Evolutionary conservation across 2,329 filamentous ascomycete species (phyloP).

Genomic region (Cladophialophora psammophila): DNA sequence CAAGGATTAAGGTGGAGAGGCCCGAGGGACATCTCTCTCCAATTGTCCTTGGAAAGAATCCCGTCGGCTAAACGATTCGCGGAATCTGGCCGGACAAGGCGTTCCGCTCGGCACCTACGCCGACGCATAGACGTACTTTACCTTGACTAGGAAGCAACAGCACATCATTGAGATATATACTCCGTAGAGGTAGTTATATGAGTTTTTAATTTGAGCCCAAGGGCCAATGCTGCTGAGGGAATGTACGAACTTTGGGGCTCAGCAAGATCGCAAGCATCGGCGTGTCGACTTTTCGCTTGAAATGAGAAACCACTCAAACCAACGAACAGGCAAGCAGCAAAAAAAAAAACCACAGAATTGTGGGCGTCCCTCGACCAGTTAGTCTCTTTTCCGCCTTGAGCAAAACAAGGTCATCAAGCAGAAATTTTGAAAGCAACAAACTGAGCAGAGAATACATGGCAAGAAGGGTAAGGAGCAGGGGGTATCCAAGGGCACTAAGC

Average conservation of each 20-base stretch:
- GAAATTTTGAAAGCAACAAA: slow-evolving; percentile 4
- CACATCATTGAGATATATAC: not conserved
- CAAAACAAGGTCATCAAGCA: not conserved
- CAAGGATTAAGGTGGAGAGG: slow-evolving; percentile 12
- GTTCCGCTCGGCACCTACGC: slow-evolving; percentile 13
- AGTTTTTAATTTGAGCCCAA: not conserved
- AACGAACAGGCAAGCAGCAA: slow-evolving; percentile 2
- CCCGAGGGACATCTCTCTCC: not conserved
- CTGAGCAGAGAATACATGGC: slow-evolving; percentile 29
- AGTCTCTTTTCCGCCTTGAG: slow-evolving; percentile 8
- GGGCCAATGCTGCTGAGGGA: not conserved
- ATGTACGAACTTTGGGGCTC: not conserved
- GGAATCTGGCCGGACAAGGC: slow-evolving; percentile 20
- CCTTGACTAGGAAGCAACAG: not conserved
- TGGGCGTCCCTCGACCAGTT: slow-evolving; percentile 11
- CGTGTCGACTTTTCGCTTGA: slow-evolving; percentile 5
- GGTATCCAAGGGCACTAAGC: slow-evolving; percentile 26
- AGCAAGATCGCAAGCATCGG: not conserved
- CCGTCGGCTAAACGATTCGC: slow-evolving; percentile 19
- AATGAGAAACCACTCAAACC: not conserved
- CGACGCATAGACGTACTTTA: slow-evolving; percentile 5
- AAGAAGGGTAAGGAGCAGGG: slow-evolving; percentile 27
- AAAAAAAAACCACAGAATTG: not conserved
- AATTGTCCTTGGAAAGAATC: not conserved
- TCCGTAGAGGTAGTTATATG: too few species aligned